Base-by-base conservation (phyloP, 768 basidiomycete species). In the Neoboletus brunneissimus region DNA sequence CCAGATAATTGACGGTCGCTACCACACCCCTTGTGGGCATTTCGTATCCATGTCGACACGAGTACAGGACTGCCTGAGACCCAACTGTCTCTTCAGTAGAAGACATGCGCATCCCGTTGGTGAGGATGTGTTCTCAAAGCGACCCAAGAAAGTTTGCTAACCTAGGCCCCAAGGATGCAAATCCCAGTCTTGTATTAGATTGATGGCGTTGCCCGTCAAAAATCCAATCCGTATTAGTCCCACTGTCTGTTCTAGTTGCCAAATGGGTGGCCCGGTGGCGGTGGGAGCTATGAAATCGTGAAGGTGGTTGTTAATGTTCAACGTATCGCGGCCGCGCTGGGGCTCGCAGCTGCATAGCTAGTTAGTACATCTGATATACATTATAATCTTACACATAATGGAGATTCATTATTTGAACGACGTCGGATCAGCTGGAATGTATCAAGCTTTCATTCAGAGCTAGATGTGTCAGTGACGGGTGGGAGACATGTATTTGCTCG, bases 1-100 rank as follows among this genome's bases (percentile, higher is more conserved):
- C 35, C 62, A 91, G 88, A 79, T 91, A 60, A 84, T 89, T 57
- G 89, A 91, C 67, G 89, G 89, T 53, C 83, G 87, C 61, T 88
- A 77, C 71, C 81, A 89, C 73, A 82, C 83, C 16, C 69, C 72
- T 51, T 91, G 89, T 70, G 80, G 82, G 10, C 88, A 90, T 70
- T 90, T 91, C 70, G 74, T 83, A 56, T 80, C 82, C 51, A 86
- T 91, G 82, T 81, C 85, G 43, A 88, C 88, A 20, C 80, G 77
- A 53, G 70, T 79, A 47, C 81, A 87, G 64, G 89, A 91, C 66
- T 91, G 89, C 62, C 68, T 82, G 45, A 75, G 76, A 57, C 66
- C 75, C 4, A 81, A 85, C 61, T 91, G 89, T 70, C 70, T 89
- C 60, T 91, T 91, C 70, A 90, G 89, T 67, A 69, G 74, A 65